Percentiles rank a stretch among this genome's conserved stretches.
Conservation (phyloP, 805 yeast genomes). For the Yamadazyma sp. region DNA sequence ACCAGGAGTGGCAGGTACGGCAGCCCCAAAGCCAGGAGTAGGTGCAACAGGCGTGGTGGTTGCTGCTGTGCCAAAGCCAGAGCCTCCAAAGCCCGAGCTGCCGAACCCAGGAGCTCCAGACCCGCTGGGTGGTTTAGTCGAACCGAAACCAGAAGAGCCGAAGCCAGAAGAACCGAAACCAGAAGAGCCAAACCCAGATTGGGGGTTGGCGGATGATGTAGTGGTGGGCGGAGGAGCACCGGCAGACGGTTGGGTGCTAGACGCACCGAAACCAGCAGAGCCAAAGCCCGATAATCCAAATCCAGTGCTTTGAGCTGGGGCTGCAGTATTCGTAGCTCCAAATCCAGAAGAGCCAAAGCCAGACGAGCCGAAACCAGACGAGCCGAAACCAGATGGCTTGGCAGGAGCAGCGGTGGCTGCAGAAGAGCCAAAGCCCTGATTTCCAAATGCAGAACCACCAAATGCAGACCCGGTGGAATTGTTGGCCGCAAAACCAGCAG, state of each 20-base stretch:
- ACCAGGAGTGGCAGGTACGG: no score
- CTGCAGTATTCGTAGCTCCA: constrained; percentile 13
- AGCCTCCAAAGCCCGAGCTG: constrained; percentile 8
- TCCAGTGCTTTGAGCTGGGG: constrained; percentile 11
- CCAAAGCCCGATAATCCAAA: constrained; percentile 9
- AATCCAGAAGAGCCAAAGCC: constrained; percentile 18
- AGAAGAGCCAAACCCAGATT: constrained; percentile 14
- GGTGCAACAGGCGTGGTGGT: constrained; percentile 4
- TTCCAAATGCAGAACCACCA: constrained; percentile 16
- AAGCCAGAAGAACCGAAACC: constrained; percentile 8
- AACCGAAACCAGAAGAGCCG: constrained; percentile 7
- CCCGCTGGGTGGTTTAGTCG: constrained; percentile 1
- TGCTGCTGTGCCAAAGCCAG: constrained; percentile 14
- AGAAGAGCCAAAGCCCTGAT: constrained; percentile 10
- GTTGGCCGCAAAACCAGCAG: constrained; percentile 1
- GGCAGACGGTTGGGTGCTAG: constrained; percentile 12
- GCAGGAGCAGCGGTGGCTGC: constrained; percentile 4
- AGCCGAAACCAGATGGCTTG: constrained; percentile 16
- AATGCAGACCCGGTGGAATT: constrained; percentile 12
- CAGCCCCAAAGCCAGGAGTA: constrained; percentile 11
- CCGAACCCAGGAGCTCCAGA: constrained; percentile 15
- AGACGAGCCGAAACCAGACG: constrained; percentile 14
- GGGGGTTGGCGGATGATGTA: constrained; percentile 14
- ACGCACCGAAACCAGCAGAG: constrained; percentile 8
- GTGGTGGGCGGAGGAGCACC: constrained; percentile 11